phyloP scores from a whole-genome alignment of 176 grass and related monocot genomes.

The Aegilops tauschii region DNA sequence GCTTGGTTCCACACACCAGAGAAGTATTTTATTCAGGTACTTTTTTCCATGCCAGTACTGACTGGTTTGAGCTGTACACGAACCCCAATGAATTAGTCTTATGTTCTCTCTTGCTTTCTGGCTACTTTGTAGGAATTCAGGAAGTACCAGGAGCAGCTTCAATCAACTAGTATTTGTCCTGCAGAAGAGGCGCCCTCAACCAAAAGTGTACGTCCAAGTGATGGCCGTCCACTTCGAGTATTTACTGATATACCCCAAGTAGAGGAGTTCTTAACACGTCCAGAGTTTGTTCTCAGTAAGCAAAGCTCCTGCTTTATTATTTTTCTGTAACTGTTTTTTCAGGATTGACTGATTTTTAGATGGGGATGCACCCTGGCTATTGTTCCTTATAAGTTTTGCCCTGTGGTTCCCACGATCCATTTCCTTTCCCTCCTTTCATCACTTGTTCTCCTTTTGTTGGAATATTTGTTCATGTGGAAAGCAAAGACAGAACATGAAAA shows the following conservation, averaged over 20 bases:
- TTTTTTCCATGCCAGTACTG: background rate
- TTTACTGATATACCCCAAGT: constrained; percentile 91
- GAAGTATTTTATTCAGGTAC: constrained; percentile 90
- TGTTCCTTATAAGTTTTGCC: background rate
- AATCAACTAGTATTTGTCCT: constrained; percentile 46
- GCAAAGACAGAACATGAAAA: background rate
- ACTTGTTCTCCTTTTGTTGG: background rate
- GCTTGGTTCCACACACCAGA: constrained; percentile 97
- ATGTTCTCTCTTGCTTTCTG: constrained; percentile 7
- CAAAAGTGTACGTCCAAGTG: constrained; percentile 56
- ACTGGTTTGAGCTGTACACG: background rate
- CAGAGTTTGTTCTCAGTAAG: constrained; percentile 97
- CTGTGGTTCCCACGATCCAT: background rate
- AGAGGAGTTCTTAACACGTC: constrained; percentile 78
- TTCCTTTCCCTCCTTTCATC: background rate
- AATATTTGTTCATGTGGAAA: constrained; percentile 3
- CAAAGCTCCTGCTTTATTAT: constrained; percentile 2
- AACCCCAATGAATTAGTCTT: background rate
- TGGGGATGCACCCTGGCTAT: background rate
- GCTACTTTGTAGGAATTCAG: constrained; percentile 61
- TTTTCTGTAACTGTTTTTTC: background rate
- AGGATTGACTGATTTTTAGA: background rate
- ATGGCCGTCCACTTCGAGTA: constrained; percentile 60
- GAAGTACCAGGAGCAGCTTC: constrained; percentile 67
- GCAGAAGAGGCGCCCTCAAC: constrained; percentile 10